These are phyloP conservation scores for Platanthera zijinensis DNA, from an alignment of 106 monocot species.

Conservation along the genomic window DNA sequence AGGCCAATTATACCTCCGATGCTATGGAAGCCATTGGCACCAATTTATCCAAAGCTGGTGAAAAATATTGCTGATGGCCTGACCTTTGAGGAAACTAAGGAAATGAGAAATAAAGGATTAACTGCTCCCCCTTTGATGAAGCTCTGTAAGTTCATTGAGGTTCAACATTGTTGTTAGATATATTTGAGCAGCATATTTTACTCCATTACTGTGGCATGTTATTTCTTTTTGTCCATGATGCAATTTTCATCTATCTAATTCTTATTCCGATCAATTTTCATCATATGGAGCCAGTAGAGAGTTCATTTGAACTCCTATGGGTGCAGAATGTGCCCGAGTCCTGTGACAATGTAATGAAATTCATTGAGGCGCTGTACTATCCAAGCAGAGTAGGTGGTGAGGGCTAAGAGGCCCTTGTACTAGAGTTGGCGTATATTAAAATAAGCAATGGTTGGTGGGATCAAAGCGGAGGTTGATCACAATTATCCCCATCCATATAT, in stretches of 20 bases:
- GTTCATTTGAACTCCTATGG: too few relatives aligned
- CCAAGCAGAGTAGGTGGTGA: too few relatives aligned
- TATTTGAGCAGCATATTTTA: background rate
- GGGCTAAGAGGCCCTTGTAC: too few relatives aligned
- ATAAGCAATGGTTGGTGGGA: too few relatives aligned
- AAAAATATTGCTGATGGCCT: slow-evolving; percentile 62
- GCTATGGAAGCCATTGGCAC: slow-evolving; percentile 82
- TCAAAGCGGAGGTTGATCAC: too few relatives aligned
- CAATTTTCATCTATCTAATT: background rate
- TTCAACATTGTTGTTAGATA: background rate
- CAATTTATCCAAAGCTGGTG: slow-evolving; percentile 79
- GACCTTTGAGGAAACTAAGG: slow-evolving; percentile 77
- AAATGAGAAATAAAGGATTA: slow-evolving; percentile 69
- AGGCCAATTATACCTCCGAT: slow-evolving; percentile 64
- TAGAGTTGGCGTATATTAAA: too few relatives aligned
- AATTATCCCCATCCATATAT: too few relatives aligned
- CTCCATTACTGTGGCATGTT: background rate
- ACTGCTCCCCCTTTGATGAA: slow-evolving; percentile 65
- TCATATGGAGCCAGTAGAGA: too few relatives aligned
- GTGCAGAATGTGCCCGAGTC: too few relatives aligned
- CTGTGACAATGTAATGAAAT: too few relatives aligned
- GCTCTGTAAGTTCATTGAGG: slow-evolving; percentile 40
- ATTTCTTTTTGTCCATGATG: background rate
- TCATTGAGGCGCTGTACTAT: too few relatives aligned
- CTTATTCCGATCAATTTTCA: background rate